Base-by-base conservation (phyloP, 352 stramenopile genomes). In the Blastocystis sp. region DNA sequence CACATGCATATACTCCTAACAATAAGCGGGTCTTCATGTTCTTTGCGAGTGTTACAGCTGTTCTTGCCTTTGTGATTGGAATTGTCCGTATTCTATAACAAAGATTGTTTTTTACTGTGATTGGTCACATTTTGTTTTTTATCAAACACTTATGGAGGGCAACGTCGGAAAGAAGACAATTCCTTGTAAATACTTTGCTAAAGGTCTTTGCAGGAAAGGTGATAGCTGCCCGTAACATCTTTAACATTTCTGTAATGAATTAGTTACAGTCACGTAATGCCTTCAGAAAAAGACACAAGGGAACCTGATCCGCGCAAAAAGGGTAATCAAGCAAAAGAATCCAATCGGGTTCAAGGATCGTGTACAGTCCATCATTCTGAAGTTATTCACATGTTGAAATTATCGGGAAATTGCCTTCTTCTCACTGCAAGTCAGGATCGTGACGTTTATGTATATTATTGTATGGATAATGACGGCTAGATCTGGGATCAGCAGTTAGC, bases 1-100 rank as follows among this genome's bases (percentile, higher is more conserved):
- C 73, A 40, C 33, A 84, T 84, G 9, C 54, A 9, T 84, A 84
- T 40, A 5, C 40, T 27, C 24, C 58, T n/a, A 84, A 84, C 37
- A 77, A 77, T 35, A 44, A 30, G 40, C 9, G 40, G 37, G 33
- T 51, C 22, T 6, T 56, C n/a, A 30, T 30, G 17, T 30, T 77
- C 15, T 56, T 77, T 51, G 17, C 64, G 22, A n/a, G 51, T 13
- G 30, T 51, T 56, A 7, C 54, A 35, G 64, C 64, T n/a, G 54
- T 77, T 30, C 15, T 77, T 19, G 30, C 64, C 11, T 5, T 77
- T 6, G 54, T 77, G 15, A 7, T 33, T 2, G 60, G 27, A 7
- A 22, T 70, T 15, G 17, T 30, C 6, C 3, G 13, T n/a, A 33
- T 62, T 13, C 27, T 62, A 13, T 62, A 62, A 62, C 15, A 17